These are phyloP conservation scores for Arctium lappa DNA, from an alignment of 129 eudicot genomes.

Conservation along the genomic window DNA sequence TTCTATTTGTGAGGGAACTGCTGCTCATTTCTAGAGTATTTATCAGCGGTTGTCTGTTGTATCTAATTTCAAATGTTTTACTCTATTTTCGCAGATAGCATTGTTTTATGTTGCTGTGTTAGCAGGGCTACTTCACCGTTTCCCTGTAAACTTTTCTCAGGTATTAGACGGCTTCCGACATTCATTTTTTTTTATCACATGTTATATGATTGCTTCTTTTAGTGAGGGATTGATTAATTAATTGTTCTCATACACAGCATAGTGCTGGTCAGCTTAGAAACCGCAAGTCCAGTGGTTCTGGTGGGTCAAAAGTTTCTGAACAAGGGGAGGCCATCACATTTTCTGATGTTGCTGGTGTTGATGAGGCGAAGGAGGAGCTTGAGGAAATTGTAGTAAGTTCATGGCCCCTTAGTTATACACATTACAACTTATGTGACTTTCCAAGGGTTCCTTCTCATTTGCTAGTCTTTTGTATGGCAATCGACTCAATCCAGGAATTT, in stretches of 20 bases:
- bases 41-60: background rate
- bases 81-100: constrained; percentile 59
- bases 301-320: constrained; percentile 78
- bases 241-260: constrained; percentile 40
- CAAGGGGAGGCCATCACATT: constrained; percentile 81
- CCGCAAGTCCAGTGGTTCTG: constrained; percentile 81
- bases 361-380: constrained; percentile 98
- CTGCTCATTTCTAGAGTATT: background rate
- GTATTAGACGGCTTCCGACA: constrained; percentile 35
- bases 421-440: background rate
- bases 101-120: constrained; percentile 91
- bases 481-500: constrained; percentile 61
- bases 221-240: background rate
- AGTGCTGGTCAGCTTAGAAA: constrained; percentile 91
- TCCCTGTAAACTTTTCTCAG: constrained; percentile 86
- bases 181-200: constrained; percentile 1
- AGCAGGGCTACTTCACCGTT: constrained; percentile 84
- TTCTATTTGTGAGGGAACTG: background rate
- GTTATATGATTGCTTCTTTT: background rate
- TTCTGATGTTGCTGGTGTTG: constrained; percentile 99
- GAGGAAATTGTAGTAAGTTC: constrained; percentile 96
- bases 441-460: constrained; percentile 4
- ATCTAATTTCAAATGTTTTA: background rate
- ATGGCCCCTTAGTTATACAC: background rate
- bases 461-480: background rate